Conservation (phyloP, 2,329 filamentous ascomycete species). For the Epichloe uncinata region DNA sequence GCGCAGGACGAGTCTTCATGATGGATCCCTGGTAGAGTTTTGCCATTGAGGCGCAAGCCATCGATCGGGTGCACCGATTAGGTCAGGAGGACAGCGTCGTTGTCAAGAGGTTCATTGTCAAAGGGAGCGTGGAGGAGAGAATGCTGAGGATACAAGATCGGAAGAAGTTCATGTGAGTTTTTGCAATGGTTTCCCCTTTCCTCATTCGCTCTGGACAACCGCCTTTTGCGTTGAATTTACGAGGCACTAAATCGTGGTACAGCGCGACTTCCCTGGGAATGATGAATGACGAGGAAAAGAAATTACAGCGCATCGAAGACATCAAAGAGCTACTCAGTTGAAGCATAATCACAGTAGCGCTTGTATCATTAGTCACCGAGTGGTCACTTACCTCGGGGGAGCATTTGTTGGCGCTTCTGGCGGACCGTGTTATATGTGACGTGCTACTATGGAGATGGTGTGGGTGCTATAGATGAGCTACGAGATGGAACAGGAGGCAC, state of each 20-base stretch:
- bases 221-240: too few species aligned
- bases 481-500: too few species aligned
- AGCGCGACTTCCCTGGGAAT: constrained; percentile 91
- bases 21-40: constrained; percentile 99
- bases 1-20: constrained; percentile 85
- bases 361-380: not conserved
- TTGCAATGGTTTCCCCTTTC: not conserved
- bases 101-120: constrained; percentile 79
- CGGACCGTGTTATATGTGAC: not conserved
- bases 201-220: not conserved
- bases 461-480: not conserved
- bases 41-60: constrained; percentile 90
- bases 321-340: constrained; percentile 76
- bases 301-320: constrained; percentile 78
- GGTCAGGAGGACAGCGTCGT: constrained; percentile 78
- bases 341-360: constrained; percentile 6
- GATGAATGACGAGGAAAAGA: constrained; percentile 91
- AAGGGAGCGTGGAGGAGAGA: constrained; percentile 83
- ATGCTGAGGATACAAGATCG: constrained; percentile 90
- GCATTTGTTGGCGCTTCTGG: not conserved
- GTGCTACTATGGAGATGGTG: too few species aligned
- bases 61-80: constrained; percentile 95
- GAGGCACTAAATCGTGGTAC: not conserved
- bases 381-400: not conserved
- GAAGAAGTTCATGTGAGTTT: constrained; percentile 85